Conservation (phyloP, 805 yeast genomes). For the Hanseniaspora thailandica region DNA sequence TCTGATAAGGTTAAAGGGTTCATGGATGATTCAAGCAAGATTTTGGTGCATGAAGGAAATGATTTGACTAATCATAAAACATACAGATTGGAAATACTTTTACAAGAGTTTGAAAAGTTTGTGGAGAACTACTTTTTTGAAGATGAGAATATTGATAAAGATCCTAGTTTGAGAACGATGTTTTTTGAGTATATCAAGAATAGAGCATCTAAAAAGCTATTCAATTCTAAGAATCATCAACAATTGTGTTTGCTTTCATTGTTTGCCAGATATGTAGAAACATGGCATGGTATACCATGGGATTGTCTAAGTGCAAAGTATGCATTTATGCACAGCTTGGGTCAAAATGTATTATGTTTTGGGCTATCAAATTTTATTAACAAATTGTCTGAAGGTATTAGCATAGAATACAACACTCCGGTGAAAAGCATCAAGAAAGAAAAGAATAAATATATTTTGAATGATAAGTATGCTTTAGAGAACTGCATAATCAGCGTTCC, state of each 20-base stretch:
- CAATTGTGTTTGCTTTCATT: slow-evolving; percentile 39
- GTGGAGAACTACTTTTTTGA: slow-evolving; percentile 45
- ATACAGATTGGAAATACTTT: slow-evolving; percentile 34
- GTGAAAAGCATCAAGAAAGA: background rate
- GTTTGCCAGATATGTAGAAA: slow-evolving; percentile 48
- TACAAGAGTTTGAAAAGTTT: slow-evolving; percentile 46
- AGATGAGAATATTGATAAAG: slow-evolving; percentile 33
- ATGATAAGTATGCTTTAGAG: slow-evolving; percentile 32
- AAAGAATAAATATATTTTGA: slow-evolving; percentile 20
- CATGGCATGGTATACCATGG: slow-evolving; percentile 74
- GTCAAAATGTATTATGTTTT: slow-evolving; percentile 61
- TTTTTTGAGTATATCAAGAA: slow-evolving; percentile 37
- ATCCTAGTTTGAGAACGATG: slow-evolving; percentile 40
- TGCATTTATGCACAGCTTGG: slow-evolving; percentile 58
- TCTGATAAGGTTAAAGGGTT: slow-evolving; percentile 9
- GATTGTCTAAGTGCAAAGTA: slow-evolving; percentile 54
- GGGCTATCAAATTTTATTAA: slow-evolving; percentile 34
- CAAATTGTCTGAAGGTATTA: slow-evolving; percentile 23
- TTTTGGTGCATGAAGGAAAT: slow-evolving; percentile 17
- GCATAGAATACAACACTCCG: background rate
- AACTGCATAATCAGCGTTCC: slow-evolving; percentile 68
- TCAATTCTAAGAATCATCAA: slow-evolving; percentile 37
- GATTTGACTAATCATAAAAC: slow-evolving; percentile 23
- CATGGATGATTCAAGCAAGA: slow-evolving; percentile 12
- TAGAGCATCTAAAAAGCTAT: slow-evolving; percentile 37